phyloP scores from a whole-genome alignment of 2,329 filamentous ascomycete genomes.

The Fusarium nygamai region DNA sequence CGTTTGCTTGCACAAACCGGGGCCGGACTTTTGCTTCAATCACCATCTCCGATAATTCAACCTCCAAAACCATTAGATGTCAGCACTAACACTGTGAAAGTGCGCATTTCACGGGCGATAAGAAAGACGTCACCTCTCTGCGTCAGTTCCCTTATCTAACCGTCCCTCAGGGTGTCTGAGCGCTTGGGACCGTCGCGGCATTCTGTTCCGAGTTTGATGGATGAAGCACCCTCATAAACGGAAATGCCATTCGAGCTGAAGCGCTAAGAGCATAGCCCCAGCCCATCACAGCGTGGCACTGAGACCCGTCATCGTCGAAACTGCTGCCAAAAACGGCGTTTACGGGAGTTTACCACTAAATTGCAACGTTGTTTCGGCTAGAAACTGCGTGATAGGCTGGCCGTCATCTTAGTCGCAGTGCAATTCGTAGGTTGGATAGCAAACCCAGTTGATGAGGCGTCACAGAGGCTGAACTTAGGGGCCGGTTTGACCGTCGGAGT shows the following conservation, averaged over 20 bases:
- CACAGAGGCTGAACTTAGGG: conserved; percentile 15
- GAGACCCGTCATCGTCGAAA: not conserved
- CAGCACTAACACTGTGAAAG: not conserved
- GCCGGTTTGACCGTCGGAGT: conserved; percentile 25
- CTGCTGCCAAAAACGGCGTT: not conserved
- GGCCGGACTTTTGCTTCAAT: conserved; percentile 12
- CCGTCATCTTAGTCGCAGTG: not conserved
- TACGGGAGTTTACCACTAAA: not conserved
- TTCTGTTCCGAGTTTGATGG: not conserved
- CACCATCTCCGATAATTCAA: not conserved
- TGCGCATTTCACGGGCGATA: not conserved
- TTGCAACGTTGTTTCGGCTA: conserved; percentile 15
- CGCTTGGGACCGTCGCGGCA: not conserved
- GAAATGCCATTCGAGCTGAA: conserved; percentile 5
- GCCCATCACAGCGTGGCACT: not conserved
- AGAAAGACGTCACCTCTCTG: not conserved
- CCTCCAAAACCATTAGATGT: not conserved
- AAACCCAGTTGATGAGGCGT: conserved; percentile 1
- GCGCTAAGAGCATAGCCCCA: not conserved
- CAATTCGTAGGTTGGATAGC: not conserved
- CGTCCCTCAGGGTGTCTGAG: not conserved
- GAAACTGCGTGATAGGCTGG: not conserved
- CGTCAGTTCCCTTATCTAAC: not conserved
- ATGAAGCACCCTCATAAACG: not conserved
- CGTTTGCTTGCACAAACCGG: not conserved